Base-by-base conservation (phyloP, 441 rosid genomes). In the Populus hybrid region DNA sequence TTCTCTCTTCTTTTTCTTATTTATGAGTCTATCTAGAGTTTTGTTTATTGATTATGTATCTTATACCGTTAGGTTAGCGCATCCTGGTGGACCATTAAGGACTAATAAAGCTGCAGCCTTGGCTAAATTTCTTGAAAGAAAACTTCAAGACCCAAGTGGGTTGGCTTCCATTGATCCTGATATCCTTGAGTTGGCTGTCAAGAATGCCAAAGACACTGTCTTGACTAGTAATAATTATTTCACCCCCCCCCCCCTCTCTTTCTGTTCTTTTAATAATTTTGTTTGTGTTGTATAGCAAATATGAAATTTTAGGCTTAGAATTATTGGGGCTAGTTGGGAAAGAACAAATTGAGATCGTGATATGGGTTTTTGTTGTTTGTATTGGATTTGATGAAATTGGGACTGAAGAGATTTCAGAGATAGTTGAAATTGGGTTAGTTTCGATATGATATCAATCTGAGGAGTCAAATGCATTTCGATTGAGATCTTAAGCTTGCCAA, bases 61-160 rank as follows among this genome's bases (percentile, higher is more conserved):
- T 45, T 14, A 12, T 45, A 45, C 56, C 56, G 56, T 45, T 45
- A 45, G 56, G 56, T 45, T 45, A 45, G 56, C 56, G 56, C 56
- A 45, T 45, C 56, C 98, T 14, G 97, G 98, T 61, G 98, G 99
- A 50, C 95, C 94, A 20, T 81, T 95, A 83, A 92, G 84, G 79
- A 95, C 99, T 50, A 95, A 95, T 81, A 95, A 93, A 78, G 98
- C 98, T 9, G 91, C 95, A 20, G 99, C 99, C 9, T 78, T 95
- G 67, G 96, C 98, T 53, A 95, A 91, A 84, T 95, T 95, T 78
- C 84, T 95, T 0, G 97, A 93, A 67, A 81, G 98, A 82, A 95
- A 93, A 82, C 91, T 92, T 23, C 94, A 93, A 73, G 94, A 93
- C 29, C 96, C 98, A 1, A 77, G 86, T 72, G 97, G 98, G 14